These are phyloP conservation scores for Achlya hypogyna DNA, from an alignment of 352 stramenopile species.

Conservation along the genomic window DNA sequence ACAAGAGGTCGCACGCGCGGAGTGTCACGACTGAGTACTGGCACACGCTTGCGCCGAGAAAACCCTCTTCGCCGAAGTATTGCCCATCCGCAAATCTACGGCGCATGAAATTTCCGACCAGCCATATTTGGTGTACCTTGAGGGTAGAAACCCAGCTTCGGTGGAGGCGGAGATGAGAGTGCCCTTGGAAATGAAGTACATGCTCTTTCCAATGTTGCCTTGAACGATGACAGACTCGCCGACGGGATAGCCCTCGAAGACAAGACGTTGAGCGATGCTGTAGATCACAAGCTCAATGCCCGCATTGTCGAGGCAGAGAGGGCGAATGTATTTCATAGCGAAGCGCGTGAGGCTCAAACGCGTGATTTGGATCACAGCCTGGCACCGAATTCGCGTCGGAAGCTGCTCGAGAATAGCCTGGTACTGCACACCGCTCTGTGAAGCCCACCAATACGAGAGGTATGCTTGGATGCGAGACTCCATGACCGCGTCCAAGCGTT, in stretches of 20 bases:
- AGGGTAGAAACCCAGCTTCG: background rate
- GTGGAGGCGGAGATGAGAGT: conserved; percentile 2
- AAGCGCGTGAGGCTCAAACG: background rate
- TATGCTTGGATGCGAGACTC: background rate
- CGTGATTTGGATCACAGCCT: background rate
- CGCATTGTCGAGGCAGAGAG: background rate
- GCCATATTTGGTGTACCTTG: background rate
- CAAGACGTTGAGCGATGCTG: background rate
- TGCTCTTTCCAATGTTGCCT: conserved; percentile 14
- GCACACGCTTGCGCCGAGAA: background rate
- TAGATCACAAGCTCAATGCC: background rate
- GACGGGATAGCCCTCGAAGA: conserved; percentile 4
- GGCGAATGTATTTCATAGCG: background rate
- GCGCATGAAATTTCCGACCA: background rate
- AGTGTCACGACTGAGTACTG: conserved; percentile 14
- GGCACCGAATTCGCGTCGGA: background rate
- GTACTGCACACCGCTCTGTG: conserved; percentile 4
- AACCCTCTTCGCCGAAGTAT: conserved; percentile 13
- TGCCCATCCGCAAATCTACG: background rate
- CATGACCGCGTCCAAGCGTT: background rate
- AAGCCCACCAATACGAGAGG: conserved; percentile 3
- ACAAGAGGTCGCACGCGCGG: conserved; percentile 2
- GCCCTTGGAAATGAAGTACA: conserved; percentile 14
- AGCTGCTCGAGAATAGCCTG: conserved; percentile 5
- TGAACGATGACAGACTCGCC: conserved; percentile 12